phyloP scores from a whole-genome alignment of 2,329 filamentous ascomycete genomes.

The Xenosphaeropsis pyriputrescens region DNA sequence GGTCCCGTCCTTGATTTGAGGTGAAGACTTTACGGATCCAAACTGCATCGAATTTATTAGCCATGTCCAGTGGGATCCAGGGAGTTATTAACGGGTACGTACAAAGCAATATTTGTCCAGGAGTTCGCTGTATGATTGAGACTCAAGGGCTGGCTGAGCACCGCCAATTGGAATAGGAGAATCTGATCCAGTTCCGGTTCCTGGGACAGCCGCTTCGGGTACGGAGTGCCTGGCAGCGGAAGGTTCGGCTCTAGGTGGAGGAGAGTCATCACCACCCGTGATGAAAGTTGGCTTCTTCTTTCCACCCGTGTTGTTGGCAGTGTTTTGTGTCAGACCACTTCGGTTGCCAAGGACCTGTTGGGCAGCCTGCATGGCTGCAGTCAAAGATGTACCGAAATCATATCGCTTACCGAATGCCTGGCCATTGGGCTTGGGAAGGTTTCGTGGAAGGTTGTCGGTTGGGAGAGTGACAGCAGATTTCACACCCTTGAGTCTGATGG shows the following conservation, averaged over 20 bases:
- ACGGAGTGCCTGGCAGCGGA: neutral
- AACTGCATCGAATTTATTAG: slow-evolving; percentile 35
- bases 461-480: slow-evolving; percentile 44
- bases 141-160: slow-evolving; percentile 59
- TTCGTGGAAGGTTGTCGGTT: slow-evolving; percentile 19
- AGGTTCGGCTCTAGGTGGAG: slow-evolving; percentile 1
- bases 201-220: slow-evolving; percentile 1
- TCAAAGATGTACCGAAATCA: slow-evolving; percentile 87
- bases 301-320: slow-evolving; percentile 1
- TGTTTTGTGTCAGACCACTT: slow-evolving; percentile 34
- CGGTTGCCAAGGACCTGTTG: slow-evolving; percentile 47
- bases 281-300: slow-evolving; percentile 8
- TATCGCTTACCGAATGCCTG: slow-evolving; percentile 86
- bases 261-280: slow-evolving; percentile 2
- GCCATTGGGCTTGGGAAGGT: slow-evolving; percentile 39
- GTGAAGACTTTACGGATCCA: slow-evolving; percentile 42
- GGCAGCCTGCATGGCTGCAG: slow-evolving; percentile 63
- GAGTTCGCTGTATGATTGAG: slow-evolving; percentile 87
- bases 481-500: slow-evolving; percentile 55
- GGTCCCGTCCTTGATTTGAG: slow-evolving; percentile 33
- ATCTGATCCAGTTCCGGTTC: slow-evolving; percentile 24
- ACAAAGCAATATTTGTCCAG: slow-evolving; percentile 99
- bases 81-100: slow-evolving; percentile 43
- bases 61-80: slow-evolving; percentile 14
- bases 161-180: slow-evolving; percentile 34